Conservation (phyloP, 495 filamentous ascomycete genomes). For the Recurvomyces mirabilis region DNA sequence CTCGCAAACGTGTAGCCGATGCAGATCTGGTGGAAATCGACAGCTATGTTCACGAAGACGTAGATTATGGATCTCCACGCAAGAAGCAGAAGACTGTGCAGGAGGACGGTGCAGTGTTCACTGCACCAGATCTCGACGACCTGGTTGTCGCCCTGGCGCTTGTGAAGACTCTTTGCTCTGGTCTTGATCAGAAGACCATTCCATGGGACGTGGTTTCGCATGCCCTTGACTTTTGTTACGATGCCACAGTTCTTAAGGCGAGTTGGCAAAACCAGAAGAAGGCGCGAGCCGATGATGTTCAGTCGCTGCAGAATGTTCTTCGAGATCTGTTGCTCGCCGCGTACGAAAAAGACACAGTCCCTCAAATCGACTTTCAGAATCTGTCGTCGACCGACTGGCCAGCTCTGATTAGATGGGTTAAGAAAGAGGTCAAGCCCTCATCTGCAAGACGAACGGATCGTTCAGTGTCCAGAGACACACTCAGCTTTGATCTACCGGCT, state of each 20-base stretch:
- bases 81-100: too few species aligned
- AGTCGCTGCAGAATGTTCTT: constrained; percentile 63
- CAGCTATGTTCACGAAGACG: background rate
- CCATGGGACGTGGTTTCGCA: constrained; percentile 60
- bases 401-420: constrained; percentile 61
- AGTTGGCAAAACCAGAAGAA: constrained; percentile 20
- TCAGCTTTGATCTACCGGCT: background rate
- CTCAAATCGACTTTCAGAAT: constrained; percentile 59
- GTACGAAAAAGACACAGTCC: constrained; percentile 57
- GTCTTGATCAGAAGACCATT: constrained; percentile 46
- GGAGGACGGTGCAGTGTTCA: too few species aligned
- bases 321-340: constrained; percentile 63
- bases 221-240: constrained; percentile 16
- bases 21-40: background rate
- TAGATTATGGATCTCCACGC: background rate
- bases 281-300: constrained; percentile 44
- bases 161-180: constrained; percentile 62
- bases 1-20: background rate
- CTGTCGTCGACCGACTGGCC: constrained; percentile 68
- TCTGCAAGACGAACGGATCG: background rate
- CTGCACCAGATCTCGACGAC: constrained; percentile 8
- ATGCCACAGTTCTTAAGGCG: background rate
- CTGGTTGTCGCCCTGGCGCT: constrained; percentile 57
- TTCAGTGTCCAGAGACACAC: too few species aligned
- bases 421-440: background rate